Evolutionary conservation across 495 filamentous ascomycete genomes (phyloP), one percentile per base, ranked within the genome.

Genomic region (Jackrogersella minutella): DNA sequence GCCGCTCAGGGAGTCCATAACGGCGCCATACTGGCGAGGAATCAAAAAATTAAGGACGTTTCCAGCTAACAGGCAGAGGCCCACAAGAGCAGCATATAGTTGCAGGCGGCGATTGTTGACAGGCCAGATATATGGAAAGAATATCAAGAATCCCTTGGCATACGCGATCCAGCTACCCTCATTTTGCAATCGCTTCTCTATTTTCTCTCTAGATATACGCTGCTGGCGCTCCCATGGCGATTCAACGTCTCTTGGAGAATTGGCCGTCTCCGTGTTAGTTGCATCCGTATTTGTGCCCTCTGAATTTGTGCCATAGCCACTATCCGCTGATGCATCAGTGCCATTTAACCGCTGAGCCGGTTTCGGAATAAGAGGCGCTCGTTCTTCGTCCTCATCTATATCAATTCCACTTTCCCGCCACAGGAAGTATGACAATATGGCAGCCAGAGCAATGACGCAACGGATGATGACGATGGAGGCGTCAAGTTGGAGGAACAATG

Each of bases 121-220:
- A 1, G 89, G 88, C 86, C 87, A 89, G 19, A 91, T 77, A 68
- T 87, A 86, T 5, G 86, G 87, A 40, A 89, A 79, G 71, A 91
- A 87, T 31, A 89, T 78, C 62, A 80, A 56, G 69, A 87, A 89
- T 51, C 85, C 84, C 66, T 86, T 88, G 21, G 81, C 82, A 64
- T 89, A 90, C 11, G 81, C 82, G 58, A 85, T 81, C 86, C 87
- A 90, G 62, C 84, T 89, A 1, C 87, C 87, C 61, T 86, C 82
- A 56, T 85, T 80, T 62, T 84, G 81, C 14, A 88, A 75, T 21
- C 84, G 77, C 62, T 88, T 86, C 54, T 83, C 77, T 75, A 87
- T 83, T 46, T 74, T 72, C 64, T 85, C 81, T 22, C 78, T 74
- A 7, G 81, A 81, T 58, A 84, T 76, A 37, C 79, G 74, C 58